Evolutionary conservation across 768 basidiomycete species (phyloP).

Genomic region (Hemileccinum impolitum): DNA sequence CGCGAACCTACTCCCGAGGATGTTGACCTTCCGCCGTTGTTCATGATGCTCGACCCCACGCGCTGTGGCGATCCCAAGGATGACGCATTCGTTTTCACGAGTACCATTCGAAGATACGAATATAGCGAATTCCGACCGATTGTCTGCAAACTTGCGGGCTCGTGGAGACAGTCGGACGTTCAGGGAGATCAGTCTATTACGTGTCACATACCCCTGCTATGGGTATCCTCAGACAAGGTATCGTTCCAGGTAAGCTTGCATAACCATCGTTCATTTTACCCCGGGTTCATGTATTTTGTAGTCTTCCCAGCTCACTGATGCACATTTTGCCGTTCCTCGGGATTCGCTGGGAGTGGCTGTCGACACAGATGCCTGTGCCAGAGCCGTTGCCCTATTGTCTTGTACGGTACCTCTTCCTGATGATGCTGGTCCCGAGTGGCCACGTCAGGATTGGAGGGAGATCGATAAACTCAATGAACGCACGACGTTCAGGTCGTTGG

Average conservation of each 20-base stretch:
- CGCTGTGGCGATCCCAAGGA: constrained; percentile 69
- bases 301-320: constrained; percentile 52
- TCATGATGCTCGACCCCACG: constrained; percentile 83
- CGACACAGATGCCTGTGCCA: constrained; percentile 61
- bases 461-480: constrained; percentile 88
- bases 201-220: constrained; percentile 61
- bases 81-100: constrained; percentile 85
- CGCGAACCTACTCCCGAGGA: constrained; percentile 45
- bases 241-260: constrained; percentile 48
- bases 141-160: constrained; percentile 65
- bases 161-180: constrained; percentile 71
- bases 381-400: constrained; percentile 75
- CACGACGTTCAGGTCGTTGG: constrained; percentile 70
- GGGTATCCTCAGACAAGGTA: constrained; percentile 52
- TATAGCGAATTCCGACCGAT: constrained; percentile 80
- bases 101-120: constrained; percentile 70
- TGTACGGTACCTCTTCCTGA: constrained; percentile 70
- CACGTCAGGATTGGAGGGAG: constrained; percentile 65
- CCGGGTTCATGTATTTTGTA: constrained; percentile 26
- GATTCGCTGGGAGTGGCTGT: constrained; percentile 48
- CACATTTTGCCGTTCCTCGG: constrained; percentile 64
- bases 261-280: background rate
- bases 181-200: constrained; percentile 47
- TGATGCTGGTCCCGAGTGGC: constrained; percentile 79
- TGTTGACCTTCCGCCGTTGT: constrained; percentile 53